A percentile compares a stretch with the other conserved stretches of the same genome.
Evolutionary conservation across 169 alveolate species (phyloP).

Genomic region (Babesia sp.): DNA sequence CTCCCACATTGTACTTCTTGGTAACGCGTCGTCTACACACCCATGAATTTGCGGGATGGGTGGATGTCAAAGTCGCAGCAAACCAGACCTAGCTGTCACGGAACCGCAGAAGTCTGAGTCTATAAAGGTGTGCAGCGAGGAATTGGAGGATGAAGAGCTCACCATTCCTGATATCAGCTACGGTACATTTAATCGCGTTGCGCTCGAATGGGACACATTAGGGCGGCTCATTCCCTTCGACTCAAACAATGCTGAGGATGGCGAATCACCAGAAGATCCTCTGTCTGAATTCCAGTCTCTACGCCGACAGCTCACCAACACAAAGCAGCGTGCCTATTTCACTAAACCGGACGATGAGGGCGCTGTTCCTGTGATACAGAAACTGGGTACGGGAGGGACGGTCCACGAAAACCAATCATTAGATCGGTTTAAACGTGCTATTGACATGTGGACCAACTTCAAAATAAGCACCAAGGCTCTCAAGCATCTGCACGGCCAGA

Average conservation of each 20-base stretch:
- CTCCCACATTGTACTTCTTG: background rate
- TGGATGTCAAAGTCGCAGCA: constrained; percentile 7
- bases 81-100: background rate
- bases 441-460: constrained; percentile 34
- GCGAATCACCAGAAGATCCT: background rate
- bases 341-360: constrained; percentile 4
- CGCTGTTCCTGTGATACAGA: background rate
- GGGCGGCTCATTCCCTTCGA: constrained; percentile 30
- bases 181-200: constrained; percentile 5
- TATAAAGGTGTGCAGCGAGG: constrained; percentile 8
- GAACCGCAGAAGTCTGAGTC: background rate
- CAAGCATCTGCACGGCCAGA: constrained; percentile 8
- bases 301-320: constrained; percentile 9
- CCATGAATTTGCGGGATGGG: constrained; percentile 15
- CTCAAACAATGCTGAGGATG: background rate
- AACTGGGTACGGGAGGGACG: background rate
- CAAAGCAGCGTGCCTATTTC: constrained; percentile 9
- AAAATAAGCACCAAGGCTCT: constrained; percentile 20
- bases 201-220: constrained; percentile 24
- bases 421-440: constrained; percentile 3
- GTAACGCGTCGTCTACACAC: constrained; percentile 3
- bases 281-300: background rate
- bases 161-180: constrained; percentile 15
- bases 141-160: constrained; percentile 3
- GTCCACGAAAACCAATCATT: background rate